Conservation (phyloP, 495 filamentous ascomycete species). For the Podospora pseudopauciseta region DNA sequence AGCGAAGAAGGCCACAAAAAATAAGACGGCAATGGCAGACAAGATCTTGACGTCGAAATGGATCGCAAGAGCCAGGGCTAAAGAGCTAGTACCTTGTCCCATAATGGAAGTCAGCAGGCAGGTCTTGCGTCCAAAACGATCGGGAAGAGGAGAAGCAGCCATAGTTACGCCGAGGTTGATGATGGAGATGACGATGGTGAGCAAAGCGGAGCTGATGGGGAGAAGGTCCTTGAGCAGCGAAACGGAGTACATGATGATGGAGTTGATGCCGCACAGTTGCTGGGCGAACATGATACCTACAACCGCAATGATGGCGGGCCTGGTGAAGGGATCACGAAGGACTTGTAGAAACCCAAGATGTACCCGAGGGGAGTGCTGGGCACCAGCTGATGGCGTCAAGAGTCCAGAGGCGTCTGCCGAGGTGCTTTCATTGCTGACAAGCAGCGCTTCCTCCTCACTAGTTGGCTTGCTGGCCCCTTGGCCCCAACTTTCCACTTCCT, state of each 20-base stretch:
- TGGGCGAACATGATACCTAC: slow-evolving; percentile 89
- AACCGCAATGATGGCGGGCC: slow-evolving; percentile 77
- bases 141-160: slow-evolving; percentile 74
- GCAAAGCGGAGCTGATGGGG: slow-evolving; percentile 67
- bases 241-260: slow-evolving; percentile 97
- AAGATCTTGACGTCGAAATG: slow-evolving; percentile 61
- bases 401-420: slow-evolving; percentile 42
- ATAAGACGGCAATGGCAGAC: slow-evolving; percentile 72
- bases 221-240: slow-evolving; percentile 75
- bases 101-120: slow-evolving; percentile 76
- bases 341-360: slow-evolving; percentile 66
- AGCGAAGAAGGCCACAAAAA: slow-evolving; percentile 86
- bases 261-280: slow-evolving; percentile 91
- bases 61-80: slow-evolving; percentile 74
- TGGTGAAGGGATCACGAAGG: slow-evolving; percentile 59
- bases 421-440: slow-evolving; percentile 28
- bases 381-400: slow-evolving; percentile 31
- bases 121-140: slow-evolving; percentile 78
- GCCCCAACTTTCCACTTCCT: slow-evolving; percentile 68
- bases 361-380: slow-evolving; percentile 31
- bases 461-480: slow-evolving; percentile 33
- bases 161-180: slow-evolving; percentile 84
- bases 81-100: slow-evolving; percentile 75
- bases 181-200: slow-evolving; percentile 80
- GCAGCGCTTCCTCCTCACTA: slow-evolving; percentile 48